Percentiles rank a stretch among this genome's conserved stretches.
Conservation (phyloP, 495 filamentous ascomycete genomes). For the Trichoderma parareesei region DNA sequence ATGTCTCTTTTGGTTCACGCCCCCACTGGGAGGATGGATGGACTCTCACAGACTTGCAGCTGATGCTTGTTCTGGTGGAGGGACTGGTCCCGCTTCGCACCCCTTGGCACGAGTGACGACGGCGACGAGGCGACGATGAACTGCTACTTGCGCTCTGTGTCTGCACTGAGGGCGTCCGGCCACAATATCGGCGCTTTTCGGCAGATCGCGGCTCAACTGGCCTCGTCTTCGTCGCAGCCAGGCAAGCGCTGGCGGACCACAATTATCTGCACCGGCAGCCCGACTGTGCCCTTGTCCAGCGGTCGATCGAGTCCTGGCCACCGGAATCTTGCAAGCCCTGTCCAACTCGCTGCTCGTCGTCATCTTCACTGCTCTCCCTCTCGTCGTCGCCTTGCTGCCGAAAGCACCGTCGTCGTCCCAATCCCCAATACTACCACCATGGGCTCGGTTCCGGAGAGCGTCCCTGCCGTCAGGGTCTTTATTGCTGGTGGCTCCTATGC, state of each 20-base stretch:
- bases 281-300: not conserved
- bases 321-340: not conserved
- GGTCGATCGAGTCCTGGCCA: not conserved
- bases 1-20: not conserved
- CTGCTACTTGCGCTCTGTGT: not conserved
- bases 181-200: not conserved
- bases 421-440: not conserved
- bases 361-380: not conserved
- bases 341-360: not conserved
- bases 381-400: not conserved
- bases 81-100: not conserved
- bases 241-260: not conserved
- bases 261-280: not conserved
- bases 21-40: not conserved
- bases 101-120: not conserved
- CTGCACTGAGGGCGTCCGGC: not conserved
- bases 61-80: not conserved
- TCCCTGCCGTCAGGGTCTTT: constrained; percentile 32
- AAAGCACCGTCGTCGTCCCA: not conserved
- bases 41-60: not conserved
- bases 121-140: not conserved
- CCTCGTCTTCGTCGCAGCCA: not conserved
- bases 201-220: not conserved
- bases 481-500: constrained; percentile 59
- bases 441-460: constrained; percentile 1